A percentile compares a stretch with the other conserved stretches of the same genome.
phyloP scores from a whole-genome alignment of 371 early-diverging fungal species.

The Amoeboaphelidium protococcarum region DNA sequence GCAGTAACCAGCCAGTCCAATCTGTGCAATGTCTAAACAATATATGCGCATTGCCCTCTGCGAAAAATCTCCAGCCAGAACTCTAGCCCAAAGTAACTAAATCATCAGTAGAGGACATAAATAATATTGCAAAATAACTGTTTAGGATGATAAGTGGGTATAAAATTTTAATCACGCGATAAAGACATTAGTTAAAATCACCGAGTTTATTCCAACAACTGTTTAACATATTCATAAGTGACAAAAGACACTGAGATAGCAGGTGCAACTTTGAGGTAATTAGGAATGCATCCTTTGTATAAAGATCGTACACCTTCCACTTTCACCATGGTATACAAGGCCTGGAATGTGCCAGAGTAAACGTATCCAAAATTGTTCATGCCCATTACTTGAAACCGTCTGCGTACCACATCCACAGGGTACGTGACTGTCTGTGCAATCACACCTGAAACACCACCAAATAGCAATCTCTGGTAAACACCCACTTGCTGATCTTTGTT shows the following conservation, averaged over 20 bases:
- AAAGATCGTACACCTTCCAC: conserved; percentile 47
- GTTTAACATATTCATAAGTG: conserved; percentile 33
- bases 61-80: no score
- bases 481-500: conserved; percentile 27
- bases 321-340: conserved; percentile 28
- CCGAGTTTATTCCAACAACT: no score
- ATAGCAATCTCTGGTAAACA: conserved; percentile 16
- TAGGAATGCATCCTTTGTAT: conserved; percentile 48
- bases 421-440: conserved; percentile 8
- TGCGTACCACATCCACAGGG: conserved; percentile 37
- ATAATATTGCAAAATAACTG: no score
- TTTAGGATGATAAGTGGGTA: no score
- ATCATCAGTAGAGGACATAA: no score
- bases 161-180: no score
- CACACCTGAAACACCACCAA: conserved; percentile 4
- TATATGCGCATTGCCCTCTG: no score
- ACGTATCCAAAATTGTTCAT: conserved; percentile 38
- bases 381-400: conserved; percentile 63
- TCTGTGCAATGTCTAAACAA: no score
- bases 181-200: no score
- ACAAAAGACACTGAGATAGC: conserved; percentile 63
- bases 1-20: no score
- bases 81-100: no score
- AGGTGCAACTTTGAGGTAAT: conserved; percentile 54
- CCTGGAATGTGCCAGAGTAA: conserved; percentile 48